These are phyloP conservation scores for Striga hermonthica DNA, from an alignment of 305 asterid species.

Conservation along the genomic window DNA sequence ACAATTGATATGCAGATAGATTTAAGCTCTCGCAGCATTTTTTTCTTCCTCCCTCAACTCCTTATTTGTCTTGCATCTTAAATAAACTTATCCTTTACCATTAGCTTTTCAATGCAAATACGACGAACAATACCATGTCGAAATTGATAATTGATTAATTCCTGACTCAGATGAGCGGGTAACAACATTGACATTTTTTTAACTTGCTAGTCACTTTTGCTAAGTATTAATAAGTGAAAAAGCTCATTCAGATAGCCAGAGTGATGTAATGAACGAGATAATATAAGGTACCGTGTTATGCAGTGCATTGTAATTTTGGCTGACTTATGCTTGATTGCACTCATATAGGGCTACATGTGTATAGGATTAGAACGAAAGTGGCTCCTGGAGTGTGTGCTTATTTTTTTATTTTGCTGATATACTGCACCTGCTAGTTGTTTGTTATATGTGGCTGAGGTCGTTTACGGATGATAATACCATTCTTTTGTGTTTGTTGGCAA, in stretches of 20 bases:
- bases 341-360: background rate
- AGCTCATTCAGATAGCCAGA: background rate
- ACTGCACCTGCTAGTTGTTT: slow-evolving; percentile 27
- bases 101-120: background rate
- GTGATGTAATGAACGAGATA: background rate
- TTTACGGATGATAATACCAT: slow-evolving; percentile 20
- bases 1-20: slow-evolving; percentile 14
- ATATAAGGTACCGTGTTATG: background rate
- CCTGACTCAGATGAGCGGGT: background rate
- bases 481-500: slow-evolving; percentile 24
- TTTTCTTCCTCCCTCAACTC: background rate
- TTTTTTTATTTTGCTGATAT: slow-evolving; percentile 16
- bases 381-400: slow-evolving; percentile 5
- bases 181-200: background rate
- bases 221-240: background rate
- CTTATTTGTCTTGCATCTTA: background rate
- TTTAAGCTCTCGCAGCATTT: background rate
- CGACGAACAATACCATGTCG: background rate
- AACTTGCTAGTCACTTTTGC: slow-evolving; percentile 5
- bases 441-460: slow-evolving; percentile 4
- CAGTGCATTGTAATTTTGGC: slow-evolving; percentile 19
- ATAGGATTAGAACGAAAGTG: slow-evolving; percentile 10
- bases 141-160: background rate
- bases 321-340: slow-evolving; percentile 2
- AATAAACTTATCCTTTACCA: background rate